Base-by-base conservation (phyloP, 2,329 filamentous ascomycete species). In the Microdochium trichocladiopsis region DNA sequence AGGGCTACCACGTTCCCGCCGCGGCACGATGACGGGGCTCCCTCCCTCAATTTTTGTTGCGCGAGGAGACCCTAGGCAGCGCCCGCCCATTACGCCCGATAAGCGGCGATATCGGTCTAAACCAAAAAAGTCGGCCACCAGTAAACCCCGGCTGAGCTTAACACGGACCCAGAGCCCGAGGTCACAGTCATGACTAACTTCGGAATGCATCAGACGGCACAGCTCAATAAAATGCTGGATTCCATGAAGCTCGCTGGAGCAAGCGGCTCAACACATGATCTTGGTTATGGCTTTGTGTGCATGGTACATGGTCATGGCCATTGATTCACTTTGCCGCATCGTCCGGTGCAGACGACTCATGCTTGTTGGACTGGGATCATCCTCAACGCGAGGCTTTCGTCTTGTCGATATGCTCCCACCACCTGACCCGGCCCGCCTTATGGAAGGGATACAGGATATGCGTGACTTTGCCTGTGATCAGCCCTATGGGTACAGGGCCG, bases 401-500 rank as follows among this genome's bases (percentile, higher is more conserved):
- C 23, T 62, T 60, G 25, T 58, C 58, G 55, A 66, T 58, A 57
- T 78, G 72, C 59, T 84, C 79, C 72, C 77, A 77, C 79, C 80
- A 85, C 61, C 66, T 69, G 24, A 87, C 72, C 23, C 68, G 66
- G 11, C 83, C 81, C 60, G 79, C 75, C 69, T 82, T 79, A 53
- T 73, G 71, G 58, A 77, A 78, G 2, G 90, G 90, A 72, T 82
- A 87, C 52, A 96, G 64, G 28, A 95, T 78, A 65, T 84, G 82
- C 12, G 85, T 82, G 21, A 92, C 83, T 61, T 78, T 84, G 0
- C 92, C 92, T 36, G 84, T 83, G 33, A 97, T 80, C 57, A 97
- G 66, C 51, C 80, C 82, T 57, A 82, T 82, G 23, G 88, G 87
- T 48, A 95, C 83, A 3, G 94, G 90, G 1, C 94, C 94, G 68